Conservation (phyloP, 1,284 basidiomycete species). For the Ceratobasidium sp. region DNA sequence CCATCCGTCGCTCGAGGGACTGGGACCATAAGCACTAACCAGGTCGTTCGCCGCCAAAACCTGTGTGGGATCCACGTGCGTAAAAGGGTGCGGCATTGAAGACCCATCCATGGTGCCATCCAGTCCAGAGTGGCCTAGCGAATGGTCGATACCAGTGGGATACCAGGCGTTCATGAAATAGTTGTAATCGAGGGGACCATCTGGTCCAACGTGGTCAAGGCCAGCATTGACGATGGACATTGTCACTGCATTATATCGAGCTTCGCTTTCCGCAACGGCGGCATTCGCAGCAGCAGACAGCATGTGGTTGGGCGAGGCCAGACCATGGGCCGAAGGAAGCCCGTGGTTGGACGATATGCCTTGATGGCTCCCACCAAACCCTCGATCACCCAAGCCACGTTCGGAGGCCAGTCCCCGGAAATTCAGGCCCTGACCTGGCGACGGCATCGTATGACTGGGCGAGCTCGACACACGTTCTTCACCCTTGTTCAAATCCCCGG, state of each 20-base stretch:
- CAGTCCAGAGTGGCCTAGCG: conserved; percentile 1
- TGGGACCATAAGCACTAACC: conserved; percentile 55
- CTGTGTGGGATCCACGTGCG: conserved; percentile 88
- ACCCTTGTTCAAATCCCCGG: background rate
- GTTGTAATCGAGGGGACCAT: conserved; percentile 31
- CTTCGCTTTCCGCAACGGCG: conserved; percentile 47
- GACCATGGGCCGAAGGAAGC: background rate
- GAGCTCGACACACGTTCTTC: conserved; percentile 14
- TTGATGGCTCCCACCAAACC: background rate
- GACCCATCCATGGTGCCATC: conserved; percentile 42
- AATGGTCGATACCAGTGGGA: conserved; percentile 10
- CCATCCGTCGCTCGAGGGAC: conserved; percentile 83
- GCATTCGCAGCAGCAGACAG: conserved; percentile 43
- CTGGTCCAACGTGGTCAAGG: conserved; percentile 26
- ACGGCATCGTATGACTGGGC: conserved; percentile 23
- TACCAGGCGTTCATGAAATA: conserved; percentile 31
- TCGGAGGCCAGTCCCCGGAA: background rate
- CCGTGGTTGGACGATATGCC: conserved; percentile 3
- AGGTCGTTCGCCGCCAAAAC: conserved; percentile 66
- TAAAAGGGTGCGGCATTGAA: conserved; percentile 64
- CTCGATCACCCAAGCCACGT: conserved; percentile 5
- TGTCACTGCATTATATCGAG: conserved; percentile 47
- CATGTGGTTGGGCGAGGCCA: conserved; percentile 17
- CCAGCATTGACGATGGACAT: conserved; percentile 55
- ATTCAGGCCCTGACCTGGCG: conserved; percentile 6